Base-by-base conservation (phyloP, 2,329 filamentous ascomycete genomes). In the Phyllosticta citribraziliensis region DNA sequence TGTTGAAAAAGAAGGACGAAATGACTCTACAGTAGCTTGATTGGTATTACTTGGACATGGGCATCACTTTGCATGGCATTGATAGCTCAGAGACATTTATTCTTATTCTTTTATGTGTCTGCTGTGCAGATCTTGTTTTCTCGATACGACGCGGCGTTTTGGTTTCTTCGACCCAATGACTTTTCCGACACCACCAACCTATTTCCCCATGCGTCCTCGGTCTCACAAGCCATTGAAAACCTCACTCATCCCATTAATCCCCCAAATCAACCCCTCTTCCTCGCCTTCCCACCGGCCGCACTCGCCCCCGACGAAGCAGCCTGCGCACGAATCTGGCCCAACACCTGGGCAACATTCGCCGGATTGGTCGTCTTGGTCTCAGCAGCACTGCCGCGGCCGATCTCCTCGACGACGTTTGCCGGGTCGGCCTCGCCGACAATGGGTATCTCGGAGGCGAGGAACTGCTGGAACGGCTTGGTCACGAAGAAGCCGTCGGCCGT, bases 381-480 rank as follows among this genome's bases (percentile, higher is more conserved):
- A 30, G 63, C 65, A 51, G 51, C 40, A 51, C 55, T 50, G 25
- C 73, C 73, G 30, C 73, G 63, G 2, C 73, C 73, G 67, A 75
- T 75, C 60, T 78, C 76, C 62, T 76, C 75, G 5, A 75, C 70
- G 3, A 79, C 77, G 54, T 79, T 80, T 62, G 75, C 75, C 25
- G 85, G 82, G 68, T 93, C 89, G 33, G 80, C 80, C 66, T 79
- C 80, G 57, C 86, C 88, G 64, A 93, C 81, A 33, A 82, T 70
- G 0, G 85, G 82, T 3, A 93, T 79, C 51, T 82, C 80, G n/a
- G 81, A 81, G 11, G 88, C 88, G 55, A 94, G 78, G 76, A 89
- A 84, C 70, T 86, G 82, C 80, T 94, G 89, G 75, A 94, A 92
- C 5, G 89, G 89, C 66, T 83, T 78, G 9, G 84, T 82, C 54